Percentiles rank a stretch among this genome's conserved stretches.
Evolutionary conservation across 257 asterid genomes (phyloP).

Genomic region (Catharanthus roseus): DNA sequence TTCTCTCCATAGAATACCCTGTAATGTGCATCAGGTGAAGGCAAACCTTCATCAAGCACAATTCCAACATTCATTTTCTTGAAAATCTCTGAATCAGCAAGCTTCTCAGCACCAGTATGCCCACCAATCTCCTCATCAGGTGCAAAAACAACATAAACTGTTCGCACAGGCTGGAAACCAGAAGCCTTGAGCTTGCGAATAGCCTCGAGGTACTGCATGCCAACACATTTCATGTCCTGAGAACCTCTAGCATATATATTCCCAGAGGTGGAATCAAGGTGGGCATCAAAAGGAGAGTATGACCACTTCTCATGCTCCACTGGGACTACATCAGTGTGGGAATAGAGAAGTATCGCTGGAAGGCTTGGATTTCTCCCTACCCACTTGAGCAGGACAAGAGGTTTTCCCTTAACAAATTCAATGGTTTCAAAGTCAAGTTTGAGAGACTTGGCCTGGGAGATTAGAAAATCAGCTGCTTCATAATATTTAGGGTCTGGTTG

Average conservation of each 20-base stretch:
- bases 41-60: constrained; percentile 89
- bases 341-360: constrained; percentile 84
- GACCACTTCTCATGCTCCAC: constrained; percentile 77
- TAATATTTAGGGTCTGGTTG: constrained; percentile 77
- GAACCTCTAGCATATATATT: constrained; percentile 89
- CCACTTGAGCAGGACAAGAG: constrained; percentile 76
- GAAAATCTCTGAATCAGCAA: constrained; percentile 62
- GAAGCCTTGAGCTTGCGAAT: constrained; percentile 63
- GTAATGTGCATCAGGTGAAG: constrained; percentile 61
- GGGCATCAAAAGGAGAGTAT: constrained; percentile 80
- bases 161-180: constrained; percentile 62
- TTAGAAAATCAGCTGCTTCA: constrained; percentile 60
- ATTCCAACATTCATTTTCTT: constrained; percentile 73
- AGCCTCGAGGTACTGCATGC: constrained; percentile 88
- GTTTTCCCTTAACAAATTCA: constrained; percentile 66
- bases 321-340: constrained; percentile 96
- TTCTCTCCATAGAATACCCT: constrained; percentile 82
- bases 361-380: constrained; percentile 56
- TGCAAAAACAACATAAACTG: constrained; percentile 72
- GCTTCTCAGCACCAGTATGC: constrained; percentile 70
- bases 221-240: constrained; percentile 96
- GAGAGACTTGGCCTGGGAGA: constrained; percentile 61
- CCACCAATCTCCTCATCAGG: constrained; percentile 99
- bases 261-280: constrained; percentile 53
- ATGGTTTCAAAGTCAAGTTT: constrained; percentile 48